Evolutionary conservation across 805 yeast genomes (phyloP), one percentile per base, ranked within the genome.

Genomic region (Spathaspora boniae): DNA sequence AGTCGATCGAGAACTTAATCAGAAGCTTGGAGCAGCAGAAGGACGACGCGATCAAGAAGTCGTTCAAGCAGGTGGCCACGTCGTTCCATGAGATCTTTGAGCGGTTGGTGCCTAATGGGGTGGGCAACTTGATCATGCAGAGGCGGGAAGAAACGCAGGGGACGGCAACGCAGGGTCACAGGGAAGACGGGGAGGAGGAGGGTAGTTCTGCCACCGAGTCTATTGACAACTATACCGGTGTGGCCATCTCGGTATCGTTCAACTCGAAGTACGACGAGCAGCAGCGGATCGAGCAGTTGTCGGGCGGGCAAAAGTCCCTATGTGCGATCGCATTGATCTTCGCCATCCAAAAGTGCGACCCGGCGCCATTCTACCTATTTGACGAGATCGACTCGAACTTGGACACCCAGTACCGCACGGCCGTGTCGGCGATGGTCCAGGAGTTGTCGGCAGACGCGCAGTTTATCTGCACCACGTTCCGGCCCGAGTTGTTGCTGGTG

Each of bases 381-480:
- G 98, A 93, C 60, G 98, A 93, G 64, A 83, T 93, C 40, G 98
- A 93, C 62, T 97, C 98, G 4, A 93, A 91, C 48, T 68, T 93
- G 43, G 98, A 93, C 60, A 78, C 95, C 2, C 96, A 86, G 51
- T 91, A 89, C 53, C 74, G 98, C 50, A 74, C 85, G 0, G 78
- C 96, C 0, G 95, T 93, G 15, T 96, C 98, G 0, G 62, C 69
- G 22, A 64, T 86, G 67, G 80, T 93, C 36, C 70, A 76, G 45
- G 70, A 74, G 23, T 60, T 89, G 36, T 76, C 96, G 15, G 30
- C 36, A 17, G 60, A 71, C 36, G 95, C 94, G 9, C 98, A 93
- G 59, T 93, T 91, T 52, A 87, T 93, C 25, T 89, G 98, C 57
- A 93, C 98, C 1, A 93, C 98, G 0, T 93, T 93, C 68, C 71